Percentiles rank a stretch among this genome's conserved stretches.
Evolutionary conservation across 257 asterid species (phyloP).

Genomic region (Rhazya stricta): DNA sequence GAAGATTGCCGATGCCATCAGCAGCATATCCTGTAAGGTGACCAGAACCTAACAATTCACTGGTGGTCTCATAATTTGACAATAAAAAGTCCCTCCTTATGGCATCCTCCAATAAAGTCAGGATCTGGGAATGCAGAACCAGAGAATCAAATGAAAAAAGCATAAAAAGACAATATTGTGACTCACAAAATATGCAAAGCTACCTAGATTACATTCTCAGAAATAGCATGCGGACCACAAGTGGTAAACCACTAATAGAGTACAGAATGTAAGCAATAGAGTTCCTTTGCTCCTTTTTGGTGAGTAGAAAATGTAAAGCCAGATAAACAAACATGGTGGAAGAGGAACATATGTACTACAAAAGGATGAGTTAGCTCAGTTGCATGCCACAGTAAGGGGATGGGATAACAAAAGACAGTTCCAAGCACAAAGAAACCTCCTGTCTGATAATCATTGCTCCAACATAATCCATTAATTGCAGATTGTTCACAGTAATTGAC

Average conservation of each 20-base stretch:
- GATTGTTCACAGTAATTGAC: not conserved
- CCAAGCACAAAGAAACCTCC: not conserved
- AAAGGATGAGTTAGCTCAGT: not conserved
- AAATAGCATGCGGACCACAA: not conserved
- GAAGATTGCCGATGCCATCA: slow-evolving; percentile 25
- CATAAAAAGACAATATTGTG: not conserved
- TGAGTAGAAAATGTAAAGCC: not conserved
- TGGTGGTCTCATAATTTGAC: slow-evolving; percentile 47
- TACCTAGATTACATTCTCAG: not conserved
- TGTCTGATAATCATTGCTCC: not conserved
- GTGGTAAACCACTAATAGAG: no score
- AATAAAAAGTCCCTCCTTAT: slow-evolving; percentile 57
- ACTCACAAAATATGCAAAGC: not conserved
- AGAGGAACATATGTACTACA: not conserved
- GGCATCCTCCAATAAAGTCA: slow-evolving; percentile 58
- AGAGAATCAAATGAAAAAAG: slow-evolving; percentile 5
- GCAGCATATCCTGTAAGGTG: slow-evolving; percentile 17
- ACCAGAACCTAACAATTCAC: slow-evolving; percentile 43
- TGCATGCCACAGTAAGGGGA: not conserved
- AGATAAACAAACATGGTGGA: not conserved
- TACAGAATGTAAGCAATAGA: not conserved
- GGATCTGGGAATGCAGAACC: slow-evolving; percentile 34
- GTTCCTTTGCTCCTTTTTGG: not conserved
- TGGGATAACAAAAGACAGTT: not conserved
- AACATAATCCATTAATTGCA: not conserved